Evolutionary conservation across 441 rosid species (phyloP).

Genomic region (Arabidopsis lyrata): DNA sequence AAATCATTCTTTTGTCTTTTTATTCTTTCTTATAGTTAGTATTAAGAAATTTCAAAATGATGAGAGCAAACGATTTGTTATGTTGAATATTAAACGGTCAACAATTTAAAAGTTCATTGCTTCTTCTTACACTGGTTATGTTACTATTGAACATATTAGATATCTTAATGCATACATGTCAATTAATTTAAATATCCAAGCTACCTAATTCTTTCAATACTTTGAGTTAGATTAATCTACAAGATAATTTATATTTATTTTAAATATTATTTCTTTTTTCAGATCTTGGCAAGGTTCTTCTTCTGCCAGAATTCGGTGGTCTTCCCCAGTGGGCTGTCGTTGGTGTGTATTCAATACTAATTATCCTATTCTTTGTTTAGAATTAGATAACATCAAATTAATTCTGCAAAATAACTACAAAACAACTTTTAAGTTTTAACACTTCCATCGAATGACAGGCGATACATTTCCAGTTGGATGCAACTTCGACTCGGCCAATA

Average conservation of each 20-base stretch:
- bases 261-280: background rate
- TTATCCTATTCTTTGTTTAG: background rate
- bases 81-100: constrained; percentile 7
- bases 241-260: background rate
- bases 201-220: background rate
- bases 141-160: background rate
- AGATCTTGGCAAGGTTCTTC: constrained; percentile 75
- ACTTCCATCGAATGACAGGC: constrained; percentile 41
- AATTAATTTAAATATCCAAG: background rate
- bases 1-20: background rate
- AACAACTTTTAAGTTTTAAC: background rate
- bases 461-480: constrained; percentile 75
- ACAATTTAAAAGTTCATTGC: background rate
- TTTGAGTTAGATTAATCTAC: background rate
- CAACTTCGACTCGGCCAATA: constrained; percentile 56
- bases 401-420: constrained; percentile 12
- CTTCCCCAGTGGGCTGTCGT: constrained; percentile 75
- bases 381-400: too few species aligned
- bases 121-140: background rate
- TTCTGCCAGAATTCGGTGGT: constrained; percentile 59
- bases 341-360: constrained; percentile 43
- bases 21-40: too few species aligned
- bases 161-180: background rate
- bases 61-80: background rate
- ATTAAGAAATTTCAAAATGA: background rate